Conservation (phyloP, 306 rosid species). For the Quercus aquifolioides region DNA sequence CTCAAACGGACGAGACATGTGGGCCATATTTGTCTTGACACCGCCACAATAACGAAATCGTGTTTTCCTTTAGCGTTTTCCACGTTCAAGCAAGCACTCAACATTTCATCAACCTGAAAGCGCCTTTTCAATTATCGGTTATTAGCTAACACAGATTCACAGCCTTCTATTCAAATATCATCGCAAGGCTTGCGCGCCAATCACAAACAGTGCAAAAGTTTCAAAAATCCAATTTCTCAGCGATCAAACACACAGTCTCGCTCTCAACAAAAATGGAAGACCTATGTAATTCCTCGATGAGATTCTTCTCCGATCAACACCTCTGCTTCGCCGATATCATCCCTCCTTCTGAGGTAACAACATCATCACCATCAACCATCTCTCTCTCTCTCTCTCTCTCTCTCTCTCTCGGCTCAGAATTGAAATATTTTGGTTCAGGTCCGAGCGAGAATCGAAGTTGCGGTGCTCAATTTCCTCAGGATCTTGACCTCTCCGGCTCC, state of each 20-base stretch:
- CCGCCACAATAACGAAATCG: too few species aligned
- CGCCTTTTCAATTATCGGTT: too few species aligned
- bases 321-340: slow-evolving; percentile 75
- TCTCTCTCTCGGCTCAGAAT: neutral
- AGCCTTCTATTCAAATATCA: too few species aligned
- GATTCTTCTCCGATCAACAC: slow-evolving; percentile 77
- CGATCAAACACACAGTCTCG: neutral
- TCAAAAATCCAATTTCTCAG: neutral
- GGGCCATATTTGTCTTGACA: too few species aligned
- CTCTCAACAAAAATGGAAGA: slow-evolving; percentile 43
- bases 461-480: slow-evolving; percentile 78
- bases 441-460: slow-evolving; percentile 78
- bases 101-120: too few species aligned
- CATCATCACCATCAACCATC: neutral
- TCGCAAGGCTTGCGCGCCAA: slow-evolving; percentile 16
- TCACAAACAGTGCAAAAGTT: neutral
- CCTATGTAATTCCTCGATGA: slow-evolving; percentile 38
- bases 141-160: too few species aligned
- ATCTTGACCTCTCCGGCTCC: slow-evolving; percentile 65
- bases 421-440: slow-evolving; percentile 34
- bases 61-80: too few species aligned
- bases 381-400: neutral
- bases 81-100: too few species aligned
- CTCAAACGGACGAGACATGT: too few species aligned
- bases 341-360: slow-evolving; percentile 48